Evolutionary conservation across 1,284 basidiomycete genomes (phyloP).

Genomic region (Sparassis latifolia): DNA sequence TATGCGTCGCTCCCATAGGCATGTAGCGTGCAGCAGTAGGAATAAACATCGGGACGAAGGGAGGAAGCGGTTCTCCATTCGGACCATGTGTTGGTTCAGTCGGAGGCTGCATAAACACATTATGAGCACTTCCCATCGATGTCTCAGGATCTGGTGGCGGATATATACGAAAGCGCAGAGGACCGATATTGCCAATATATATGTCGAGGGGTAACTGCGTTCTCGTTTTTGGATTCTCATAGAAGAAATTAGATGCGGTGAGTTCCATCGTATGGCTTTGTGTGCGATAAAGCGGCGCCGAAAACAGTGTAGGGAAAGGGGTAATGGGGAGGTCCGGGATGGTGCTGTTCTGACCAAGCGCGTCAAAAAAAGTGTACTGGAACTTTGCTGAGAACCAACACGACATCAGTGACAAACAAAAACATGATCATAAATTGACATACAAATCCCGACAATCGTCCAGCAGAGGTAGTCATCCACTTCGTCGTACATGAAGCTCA

Average conservation of each 20-base stretch:
- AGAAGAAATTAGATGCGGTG: conserved; percentile 81
- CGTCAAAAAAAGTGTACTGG: conserved; percentile 92
- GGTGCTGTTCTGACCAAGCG: conserved; percentile 69
- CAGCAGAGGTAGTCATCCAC: conserved; percentile 94
- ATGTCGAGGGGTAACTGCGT: conserved; percentile 72
- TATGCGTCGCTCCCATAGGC: conserved; percentile 46
- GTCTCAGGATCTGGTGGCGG: conserved; percentile 62
- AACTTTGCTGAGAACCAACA: conserved; percentile 60
- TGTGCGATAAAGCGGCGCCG: conserved; percentile 70
- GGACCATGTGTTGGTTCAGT: conserved; percentile 30
- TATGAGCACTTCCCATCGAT: conserved; percentile 29
- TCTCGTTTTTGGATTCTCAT: conserved; percentile 60
- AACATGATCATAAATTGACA: conserved; percentile 23
- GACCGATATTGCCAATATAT: conserved; percentile 86
- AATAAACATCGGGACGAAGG: background rate
- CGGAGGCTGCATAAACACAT: conserved; percentile 3
- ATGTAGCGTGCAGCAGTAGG: background rate
- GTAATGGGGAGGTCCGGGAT: conserved; percentile 79
- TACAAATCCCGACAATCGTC: conserved; percentile 94
- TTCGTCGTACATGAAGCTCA: conserved; percentile 67
- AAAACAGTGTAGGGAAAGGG: conserved; percentile 83
- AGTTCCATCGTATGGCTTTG: conserved; percentile 72
- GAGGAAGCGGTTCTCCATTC: conserved; percentile 2
- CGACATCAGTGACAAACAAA: background rate
- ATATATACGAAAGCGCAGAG: conserved; percentile 66